Evolutionary conservation across 2,329 filamentous ascomycete genomes (phyloP), one percentile per base, ranked within the genome.

Genomic region (Penicillium sp.): DNA sequence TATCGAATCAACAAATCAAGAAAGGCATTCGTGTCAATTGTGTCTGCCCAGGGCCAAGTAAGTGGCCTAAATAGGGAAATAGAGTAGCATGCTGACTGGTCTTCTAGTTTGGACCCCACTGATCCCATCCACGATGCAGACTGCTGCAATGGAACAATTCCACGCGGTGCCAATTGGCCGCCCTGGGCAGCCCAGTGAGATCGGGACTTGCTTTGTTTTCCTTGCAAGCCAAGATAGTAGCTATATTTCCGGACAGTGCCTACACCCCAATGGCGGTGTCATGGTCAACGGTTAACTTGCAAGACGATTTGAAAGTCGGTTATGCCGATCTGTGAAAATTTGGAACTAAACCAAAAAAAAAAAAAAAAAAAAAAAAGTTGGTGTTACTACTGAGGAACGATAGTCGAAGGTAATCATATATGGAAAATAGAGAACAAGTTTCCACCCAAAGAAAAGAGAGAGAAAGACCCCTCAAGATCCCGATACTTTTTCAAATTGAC

Each of bases 151-250:
- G 75, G 85, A 91, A 73, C 77, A 89, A 59, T 93, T 93, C 72
- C 82, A 79, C 13, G 84, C 81, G 2, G 82, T 83, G 22, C 90
- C 90, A 0, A 91, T 95, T 79, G 90, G 90, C 4, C 80, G 91
- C 21, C 89, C 90, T 0, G 87, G 85, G 2, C 90, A 95, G 74
- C 91, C 90, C 2, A 90, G 85, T 55, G 91, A 96, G 79, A 88
- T 95, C 60, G 90, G 90, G 0, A 88, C 89, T 0, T 91, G 88
- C 67, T 89, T 92, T 56, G 90, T 95, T 4, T 95, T 95, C 74
- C 77, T 96, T 62, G 90, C 90, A 0, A 88, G 86, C 51, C 78
- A 82, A 57, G 90, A 95, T 70, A 90, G 88, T 69, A 87, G 85
- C 48, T 87, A 85, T 59, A 86, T 95, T 46, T 88, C 84, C 52